phyloP scores from a whole-genome alignment of 306 rosid species.

The Adenanthera pavonina region DNA sequence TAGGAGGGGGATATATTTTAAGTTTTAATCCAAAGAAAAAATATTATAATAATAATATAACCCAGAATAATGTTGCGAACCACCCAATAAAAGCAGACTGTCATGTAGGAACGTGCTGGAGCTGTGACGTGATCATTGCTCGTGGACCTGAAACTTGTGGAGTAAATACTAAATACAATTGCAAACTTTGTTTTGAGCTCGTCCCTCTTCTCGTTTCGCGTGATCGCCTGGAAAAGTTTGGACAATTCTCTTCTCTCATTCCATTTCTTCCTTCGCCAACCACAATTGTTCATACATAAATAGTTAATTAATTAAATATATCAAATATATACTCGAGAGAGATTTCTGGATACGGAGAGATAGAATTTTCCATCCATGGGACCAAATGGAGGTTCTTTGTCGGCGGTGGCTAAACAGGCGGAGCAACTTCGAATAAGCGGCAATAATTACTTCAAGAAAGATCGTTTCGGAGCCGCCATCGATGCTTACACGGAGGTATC shows the following conservation, averaged over 20 bases:
- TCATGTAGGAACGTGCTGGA: not conserved
- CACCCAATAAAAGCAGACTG: conserved; percentile 4
- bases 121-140: not conserved
- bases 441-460: conserved; percentile 77
- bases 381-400: conserved; percentile 46
- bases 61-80: not conserved
- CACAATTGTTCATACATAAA: not conserved
- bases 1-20: no score
- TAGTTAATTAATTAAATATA: no score
- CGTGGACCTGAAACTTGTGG: not conserved
- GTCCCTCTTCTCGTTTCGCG: not conserved
- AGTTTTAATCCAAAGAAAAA: no score
- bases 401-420: conserved; percentile 58
- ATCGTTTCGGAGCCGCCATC: conserved; percentile 83
- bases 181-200: not conserved
- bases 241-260: not conserved
- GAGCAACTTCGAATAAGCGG: conserved; percentile 75
- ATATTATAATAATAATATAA: no score
- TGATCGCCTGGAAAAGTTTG: not conserved
- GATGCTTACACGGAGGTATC: conserved; percentile 93
- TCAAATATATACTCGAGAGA: not conserved
- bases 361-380: conserved; percentile 47
- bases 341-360: not conserved
- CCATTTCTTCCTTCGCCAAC: not conserved
- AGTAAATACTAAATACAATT: not conserved